Evolutionary conservation across 805 yeast species (phyloP), one percentile per base, ranked within the genome.

Genomic region (Candida jianshihensis): DNA sequence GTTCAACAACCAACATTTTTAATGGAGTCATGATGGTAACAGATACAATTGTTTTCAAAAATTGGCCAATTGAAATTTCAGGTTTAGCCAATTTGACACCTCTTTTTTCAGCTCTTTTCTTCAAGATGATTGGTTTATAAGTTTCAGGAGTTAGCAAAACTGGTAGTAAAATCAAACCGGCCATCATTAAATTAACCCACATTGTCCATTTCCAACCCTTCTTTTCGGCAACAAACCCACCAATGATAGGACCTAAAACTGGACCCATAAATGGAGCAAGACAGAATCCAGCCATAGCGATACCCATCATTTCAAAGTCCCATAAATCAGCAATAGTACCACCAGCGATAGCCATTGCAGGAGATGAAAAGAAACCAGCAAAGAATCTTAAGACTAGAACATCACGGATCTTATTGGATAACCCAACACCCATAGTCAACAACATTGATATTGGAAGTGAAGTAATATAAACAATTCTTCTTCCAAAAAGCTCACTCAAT

Each of bases 311-410:
- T 29, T 72, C 70, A 24, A 78, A 74, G 16, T 67, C 71, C 78
- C 89, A 87, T 33, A 86, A 59, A 60, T 87, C 96, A 37, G 79
- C 64, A 42, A 87, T 75, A 5, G 92, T 78, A 44, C 95, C 96
- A 36, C 89, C 87, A 11, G 87, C 90, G 45, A 84, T 75, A 9
- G 95, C 80, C 61, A 87, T 67, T 2, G 89, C 87, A 3, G 92
- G 94, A 2, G 89, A 78, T 2, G 92, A 86, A 33, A 80, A 70
- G 20, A 80, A 67, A 1, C 95, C 95, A 16, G 81, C 66, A 48
- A 87, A 73, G 51, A 83, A 82, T 48, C 96, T 63, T 31, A 84
- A 64, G 5, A 87, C 78, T 33, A 86, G 60, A 20, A 83, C 66
- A 10, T 72, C 64, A 39, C 75, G 65, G 45, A 83, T 78, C 46